These are phyloP conservation scores for Cladophialophora carrionii DNA, from an alignment of 2,329 filamentous ascomycete genomes.

Conservation along the genomic window DNA sequence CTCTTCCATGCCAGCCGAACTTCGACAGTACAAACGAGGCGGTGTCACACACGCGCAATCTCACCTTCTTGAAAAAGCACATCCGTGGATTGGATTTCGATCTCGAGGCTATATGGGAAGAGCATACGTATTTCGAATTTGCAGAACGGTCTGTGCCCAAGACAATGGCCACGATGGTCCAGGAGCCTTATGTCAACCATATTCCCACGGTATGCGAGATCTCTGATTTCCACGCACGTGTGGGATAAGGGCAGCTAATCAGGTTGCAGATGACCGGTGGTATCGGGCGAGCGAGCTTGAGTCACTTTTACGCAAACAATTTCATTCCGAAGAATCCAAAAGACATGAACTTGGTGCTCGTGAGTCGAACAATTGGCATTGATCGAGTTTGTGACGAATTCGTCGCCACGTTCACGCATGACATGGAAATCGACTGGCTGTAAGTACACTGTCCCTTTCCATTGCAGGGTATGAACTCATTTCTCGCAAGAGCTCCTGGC, in stretches of 20 bases:
- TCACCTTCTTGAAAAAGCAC: constrained; percentile 66
- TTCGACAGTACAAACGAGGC: constrained; percentile 61
- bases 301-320: constrained; percentile 70
- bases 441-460: constrained; percentile 50
- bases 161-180: constrained; percentile 81
- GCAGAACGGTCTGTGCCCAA: constrained; percentile 67
- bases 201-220: constrained; percentile 62
- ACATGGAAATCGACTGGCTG: constrained; percentile 69
- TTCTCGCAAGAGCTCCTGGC: constrained; percentile 56
- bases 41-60: constrained; percentile 67
- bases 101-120: constrained; percentile 76
- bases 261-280: constrained; percentile 63
- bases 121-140: constrained; percentile 75
- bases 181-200: constrained; percentile 78
- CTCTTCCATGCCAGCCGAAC: constrained; percentile 55
- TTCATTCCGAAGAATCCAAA: constrained; percentile 75
- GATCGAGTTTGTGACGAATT: constrained; percentile 75
- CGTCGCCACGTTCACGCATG: constrained; percentile 66
- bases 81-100: constrained; percentile 70
- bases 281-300: constrained; percentile 65
- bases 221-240: neutral
- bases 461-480: constrained; percentile 12
- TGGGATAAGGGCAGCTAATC: neutral
- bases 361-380: constrained; percentile 71
- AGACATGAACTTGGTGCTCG: constrained; percentile 68